phyloP scores from a whole-genome alignment of 139 green algal species.

The Picochlorum costavermella region DNA sequence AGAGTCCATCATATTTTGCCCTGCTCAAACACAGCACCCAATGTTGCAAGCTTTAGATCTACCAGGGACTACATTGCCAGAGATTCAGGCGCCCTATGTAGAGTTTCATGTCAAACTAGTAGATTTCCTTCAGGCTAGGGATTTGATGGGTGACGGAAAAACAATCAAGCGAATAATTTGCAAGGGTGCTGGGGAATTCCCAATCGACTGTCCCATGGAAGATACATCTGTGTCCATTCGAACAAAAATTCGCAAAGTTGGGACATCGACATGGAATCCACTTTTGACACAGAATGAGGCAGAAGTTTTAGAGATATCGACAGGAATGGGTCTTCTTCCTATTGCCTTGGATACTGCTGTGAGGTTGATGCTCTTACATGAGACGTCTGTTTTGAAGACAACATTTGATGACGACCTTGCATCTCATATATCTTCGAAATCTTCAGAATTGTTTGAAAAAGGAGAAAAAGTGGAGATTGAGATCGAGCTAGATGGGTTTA shows the following conservation, averaged over 20 bases:
- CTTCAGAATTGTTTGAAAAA: constrained; percentile 1
- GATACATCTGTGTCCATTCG: constrained; percentile 56
- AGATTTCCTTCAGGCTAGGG: constrained; percentile 46
- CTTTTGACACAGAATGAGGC: neutral
- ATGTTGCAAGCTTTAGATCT: neutral
- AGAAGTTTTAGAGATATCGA: constrained; percentile 12
- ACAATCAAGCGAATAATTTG: constrained; percentile 55
- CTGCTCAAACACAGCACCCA: neutral
- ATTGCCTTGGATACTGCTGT: constrained; percentile 50
- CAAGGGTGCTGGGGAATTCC: constrained; percentile 68
- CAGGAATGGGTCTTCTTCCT: constrained; percentile 24
- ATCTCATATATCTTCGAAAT: neutral
- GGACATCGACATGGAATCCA: neutral
- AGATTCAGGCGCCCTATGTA: neutral
- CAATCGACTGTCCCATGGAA: constrained; percentile 70
- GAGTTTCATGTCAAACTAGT: neutral
- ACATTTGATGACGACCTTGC: constrained; percentile 10
- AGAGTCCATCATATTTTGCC: constrained; percentile 18
- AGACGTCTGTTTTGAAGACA: constrained; percentile 38
- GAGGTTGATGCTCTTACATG: constrained; percentile 65
- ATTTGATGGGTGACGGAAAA: constrained; percentile 62
- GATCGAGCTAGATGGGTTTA: constrained; percentile 58
- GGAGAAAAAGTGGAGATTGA: constrained; percentile 51
- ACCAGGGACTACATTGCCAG: neutral
- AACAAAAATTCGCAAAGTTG: neutral